phyloP scores from a whole-genome alignment of 108 stramenopile species.

The Parietichytrium sp. region DNA sequence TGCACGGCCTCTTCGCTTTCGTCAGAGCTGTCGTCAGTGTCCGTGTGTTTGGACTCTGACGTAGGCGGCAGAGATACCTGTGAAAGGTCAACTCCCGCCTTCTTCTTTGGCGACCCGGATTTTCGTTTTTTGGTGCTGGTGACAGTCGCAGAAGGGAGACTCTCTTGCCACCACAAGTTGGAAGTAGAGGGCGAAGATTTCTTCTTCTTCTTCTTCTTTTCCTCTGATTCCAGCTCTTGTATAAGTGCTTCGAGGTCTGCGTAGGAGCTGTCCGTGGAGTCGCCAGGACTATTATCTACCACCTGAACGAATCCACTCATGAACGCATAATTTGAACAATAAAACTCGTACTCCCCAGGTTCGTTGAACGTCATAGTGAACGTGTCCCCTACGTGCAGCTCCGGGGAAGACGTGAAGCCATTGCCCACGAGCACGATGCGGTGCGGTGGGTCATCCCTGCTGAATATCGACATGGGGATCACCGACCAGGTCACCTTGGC shows the following conservation, averaged over 20 bases:
- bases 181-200: not conserved
- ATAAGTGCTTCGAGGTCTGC: not conserved
- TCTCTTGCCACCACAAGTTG: too few species aligned
- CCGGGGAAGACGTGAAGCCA: not conserved
- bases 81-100: too few species aligned
- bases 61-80: too few species aligned
- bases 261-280: not conserved
- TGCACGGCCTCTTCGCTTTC: too few species aligned
- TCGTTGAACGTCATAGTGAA: slow-evolving; percentile 27
- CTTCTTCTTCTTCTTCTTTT: not conserved
- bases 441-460: slow-evolving; percentile 7
- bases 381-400: slow-evolving; percentile 10
- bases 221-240: not conserved
- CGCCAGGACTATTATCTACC: not conserved
- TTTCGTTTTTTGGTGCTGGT: too few species aligned
- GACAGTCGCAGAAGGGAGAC: too few species aligned
- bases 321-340: slow-evolving; percentile 13
- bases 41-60: too few species aligned
- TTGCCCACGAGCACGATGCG: slow-evolving; percentile 25
- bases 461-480: not conserved
- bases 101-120: too few species aligned
- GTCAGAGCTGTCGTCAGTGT: too few species aligned
- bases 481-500: not conserved
- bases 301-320: slow-evolving; percentile 32
- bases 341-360: slow-evolving; percentile 1